These are phyloP conservation scores for Actinomortierella wolfii DNA, from an alignment of 371 early-diverging fungal species.

Conservation along the genomic window DNA sequence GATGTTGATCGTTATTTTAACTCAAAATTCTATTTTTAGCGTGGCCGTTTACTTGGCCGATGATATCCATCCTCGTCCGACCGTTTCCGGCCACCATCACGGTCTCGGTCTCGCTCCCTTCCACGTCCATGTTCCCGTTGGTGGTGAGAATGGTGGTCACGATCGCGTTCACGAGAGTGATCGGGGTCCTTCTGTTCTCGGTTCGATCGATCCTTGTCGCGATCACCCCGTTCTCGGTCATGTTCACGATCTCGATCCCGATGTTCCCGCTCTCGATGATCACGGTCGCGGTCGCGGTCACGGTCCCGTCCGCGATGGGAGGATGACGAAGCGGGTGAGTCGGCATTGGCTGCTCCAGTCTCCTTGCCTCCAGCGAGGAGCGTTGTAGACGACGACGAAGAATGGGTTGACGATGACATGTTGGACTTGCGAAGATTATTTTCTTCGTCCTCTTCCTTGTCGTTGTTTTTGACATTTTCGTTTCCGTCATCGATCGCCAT, in stretches of 20 bases:
- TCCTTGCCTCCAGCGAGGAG: too few species aligned
- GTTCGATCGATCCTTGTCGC: not conserved
- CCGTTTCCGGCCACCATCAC: constrained; percentile 7
- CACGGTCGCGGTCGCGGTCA: constrained; percentile 7
- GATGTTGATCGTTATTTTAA: too few species aligned
- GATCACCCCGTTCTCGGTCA: not conserved
- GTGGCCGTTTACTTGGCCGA: too few species aligned
- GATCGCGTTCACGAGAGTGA: not conserved
- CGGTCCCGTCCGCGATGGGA: not conserved
- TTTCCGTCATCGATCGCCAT: constrained; percentile 3
- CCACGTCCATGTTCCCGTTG: too few species aligned
- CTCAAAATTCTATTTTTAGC: too few species aligned
- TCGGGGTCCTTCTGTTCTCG: not conserved
- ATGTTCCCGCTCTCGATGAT: not conserved
- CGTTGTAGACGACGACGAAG: too few species aligned
- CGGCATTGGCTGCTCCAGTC: not conserved
- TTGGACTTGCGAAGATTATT: not conserved
- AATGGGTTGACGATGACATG: not conserved
- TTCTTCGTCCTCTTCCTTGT: not conserved
- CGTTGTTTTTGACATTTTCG: not conserved
- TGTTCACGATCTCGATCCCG: constrained; percentile 4
- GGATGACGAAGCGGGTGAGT: not conserved
- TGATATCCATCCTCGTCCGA: too few species aligned
- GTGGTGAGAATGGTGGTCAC: too few species aligned
- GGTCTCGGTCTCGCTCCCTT: too few species aligned